These are phyloP conservation scores for Dentipellis fragilis DNA, from an alignment of 768 basidiomycete species.

Conservation along the genomic window DNA sequence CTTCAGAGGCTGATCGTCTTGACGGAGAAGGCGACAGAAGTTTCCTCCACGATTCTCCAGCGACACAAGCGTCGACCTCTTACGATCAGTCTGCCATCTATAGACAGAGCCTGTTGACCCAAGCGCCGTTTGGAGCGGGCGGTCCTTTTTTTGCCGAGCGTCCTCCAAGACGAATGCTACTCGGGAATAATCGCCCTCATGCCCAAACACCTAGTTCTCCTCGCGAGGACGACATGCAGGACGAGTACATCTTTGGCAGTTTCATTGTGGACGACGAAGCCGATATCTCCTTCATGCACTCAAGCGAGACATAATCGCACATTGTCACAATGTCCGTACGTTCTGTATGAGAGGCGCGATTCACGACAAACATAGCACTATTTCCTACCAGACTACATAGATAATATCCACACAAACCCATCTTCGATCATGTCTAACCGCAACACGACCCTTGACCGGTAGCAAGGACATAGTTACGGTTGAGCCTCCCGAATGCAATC, in stretches of 20 bases:
- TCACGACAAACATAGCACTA: no score
- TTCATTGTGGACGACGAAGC: constrained; percentile 77
- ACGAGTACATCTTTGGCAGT: constrained; percentile 65
- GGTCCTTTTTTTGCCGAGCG: constrained; percentile 46
- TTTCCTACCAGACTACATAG: no score
- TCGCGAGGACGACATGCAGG: constrained; percentile 37
- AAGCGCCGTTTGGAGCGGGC: constrained; percentile 30
- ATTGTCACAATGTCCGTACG: no score
- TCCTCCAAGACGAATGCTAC: constrained; percentile 32
- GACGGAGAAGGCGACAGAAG: constrained; percentile 55
- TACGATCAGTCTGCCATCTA: constrained; percentile 70
- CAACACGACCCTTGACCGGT: no score
- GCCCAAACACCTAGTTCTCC: constrained; percentile 45
- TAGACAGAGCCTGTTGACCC: constrained; percentile 64
- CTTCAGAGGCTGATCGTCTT: constrained; percentile 42
- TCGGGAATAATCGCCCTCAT: no score
- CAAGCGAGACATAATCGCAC: constrained; percentile 9
- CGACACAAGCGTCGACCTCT: constrained; percentile 59
- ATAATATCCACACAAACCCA: no score
- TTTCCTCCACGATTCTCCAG: constrained; percentile 54
- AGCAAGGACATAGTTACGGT: no score
- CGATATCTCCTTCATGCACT: constrained; percentile 40
- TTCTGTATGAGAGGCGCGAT: no score
- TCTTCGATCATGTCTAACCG: no score
- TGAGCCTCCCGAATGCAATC: no score